phyloP scores from a whole-genome alignment of 2,329 filamentous ascomycete genomes.

The Eutypa lata region DNA sequence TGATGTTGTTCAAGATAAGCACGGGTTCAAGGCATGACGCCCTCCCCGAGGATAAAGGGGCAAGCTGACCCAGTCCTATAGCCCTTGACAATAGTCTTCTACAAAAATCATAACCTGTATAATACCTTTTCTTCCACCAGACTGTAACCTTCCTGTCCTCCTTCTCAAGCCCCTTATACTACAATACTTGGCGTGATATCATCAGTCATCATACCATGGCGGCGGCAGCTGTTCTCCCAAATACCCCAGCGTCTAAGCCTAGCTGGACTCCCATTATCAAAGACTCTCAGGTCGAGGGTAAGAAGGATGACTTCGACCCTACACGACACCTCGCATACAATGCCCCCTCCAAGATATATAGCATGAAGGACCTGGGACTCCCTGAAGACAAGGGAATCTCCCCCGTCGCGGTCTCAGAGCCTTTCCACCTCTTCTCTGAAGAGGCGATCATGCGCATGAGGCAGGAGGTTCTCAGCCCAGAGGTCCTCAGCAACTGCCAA shows the following conservation, averaged over 20 bases:
- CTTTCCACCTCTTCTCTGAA: slow-evolving; percentile 60
- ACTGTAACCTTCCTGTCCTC: neutral
- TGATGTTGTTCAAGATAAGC: neutral
- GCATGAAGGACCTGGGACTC: slow-evolving; percentile 61
- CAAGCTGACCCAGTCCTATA: neutral
- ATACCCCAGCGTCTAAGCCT: slow-evolving; percentile 8
- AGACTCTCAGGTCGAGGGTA: slow-evolving; percentile 5
- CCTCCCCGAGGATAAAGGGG: neutral
- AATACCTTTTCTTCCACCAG: neutral
- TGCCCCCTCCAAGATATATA: slow-evolving; percentile 47
- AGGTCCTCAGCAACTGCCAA: slow-evolving; percentile 53
- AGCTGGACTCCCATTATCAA: slow-evolving; percentile 24
- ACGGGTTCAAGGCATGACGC: neutral
- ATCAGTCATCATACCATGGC: slow-evolving; percentile 17
- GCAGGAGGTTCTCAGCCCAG: slow-evolving; percentile 55
- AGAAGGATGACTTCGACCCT: slow-evolving; percentile 44
- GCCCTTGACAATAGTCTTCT: neutral
- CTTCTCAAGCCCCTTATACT: neutral
- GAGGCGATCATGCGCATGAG: slow-evolving; percentile 62
- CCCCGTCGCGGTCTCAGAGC: slow-evolving; percentile 60
- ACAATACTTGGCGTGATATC: neutral
- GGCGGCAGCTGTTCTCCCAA: slow-evolving; percentile 15
- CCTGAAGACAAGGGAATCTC: slow-evolving; percentile 56
- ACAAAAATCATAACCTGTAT: neutral
- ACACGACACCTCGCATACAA: slow-evolving; percentile 53